Percentiles rank a stretch among this genome's conserved stretches.
Conservation (phyloP, 805 yeast genomes). For the Lipomyces yamanashiensis region DNA sequence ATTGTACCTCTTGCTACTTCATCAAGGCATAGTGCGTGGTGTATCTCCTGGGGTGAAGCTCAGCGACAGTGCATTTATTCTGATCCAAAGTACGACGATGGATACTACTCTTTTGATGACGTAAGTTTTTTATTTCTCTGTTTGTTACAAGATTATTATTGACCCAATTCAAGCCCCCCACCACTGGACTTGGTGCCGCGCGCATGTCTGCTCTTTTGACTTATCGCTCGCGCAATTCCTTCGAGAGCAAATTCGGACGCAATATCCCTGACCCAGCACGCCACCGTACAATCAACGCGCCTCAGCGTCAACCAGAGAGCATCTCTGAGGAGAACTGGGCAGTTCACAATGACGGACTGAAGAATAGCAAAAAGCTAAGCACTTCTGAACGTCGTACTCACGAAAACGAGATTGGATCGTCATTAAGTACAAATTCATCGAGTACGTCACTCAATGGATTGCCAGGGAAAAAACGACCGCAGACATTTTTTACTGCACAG, state of each 20-base stretch:
- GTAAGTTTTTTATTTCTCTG: slow-evolving; percentile 6
- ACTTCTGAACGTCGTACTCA: slow-evolving; percentile 14
- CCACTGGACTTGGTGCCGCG: slow-evolving; percentile 89
- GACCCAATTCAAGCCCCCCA: slow-evolving; percentile 59
- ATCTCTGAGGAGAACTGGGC: slow-evolving; percentile 64
- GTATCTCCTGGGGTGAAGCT: slow-evolving; percentile 98
- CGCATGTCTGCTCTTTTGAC: slow-evolving; percentile 96
- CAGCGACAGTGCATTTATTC: slow-evolving; percentile 95
- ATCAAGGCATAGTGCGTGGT: slow-evolving; percentile 97
- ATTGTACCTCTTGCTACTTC: slow-evolving; percentile 89
- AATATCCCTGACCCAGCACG: slow-evolving; percentile 59
- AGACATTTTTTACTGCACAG: slow-evolving; percentile 88
- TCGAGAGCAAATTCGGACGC: slow-evolving; percentile 91
- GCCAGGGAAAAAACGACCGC: slow-evolving; percentile 41
- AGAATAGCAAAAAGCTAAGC: slow-evolving; percentile 25
- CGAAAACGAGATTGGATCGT: slow-evolving; percentile 15
- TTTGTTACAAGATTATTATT: background rate
- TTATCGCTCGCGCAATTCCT: slow-evolving; percentile 88
- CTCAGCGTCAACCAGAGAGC: slow-evolving; percentile 40
- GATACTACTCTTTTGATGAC: slow-evolving; percentile 76
- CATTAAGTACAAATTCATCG: slow-evolving; percentile 25
- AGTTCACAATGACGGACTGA: slow-evolving; percentile 81
- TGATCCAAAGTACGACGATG: slow-evolving; percentile 90
- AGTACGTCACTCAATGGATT: slow-evolving; percentile 35
- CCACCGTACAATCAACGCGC: slow-evolving; percentile 46